Conservation (phyloP, 1,284 basidiomycete species). For the Phellopilus nigrolimitatus region DNA sequence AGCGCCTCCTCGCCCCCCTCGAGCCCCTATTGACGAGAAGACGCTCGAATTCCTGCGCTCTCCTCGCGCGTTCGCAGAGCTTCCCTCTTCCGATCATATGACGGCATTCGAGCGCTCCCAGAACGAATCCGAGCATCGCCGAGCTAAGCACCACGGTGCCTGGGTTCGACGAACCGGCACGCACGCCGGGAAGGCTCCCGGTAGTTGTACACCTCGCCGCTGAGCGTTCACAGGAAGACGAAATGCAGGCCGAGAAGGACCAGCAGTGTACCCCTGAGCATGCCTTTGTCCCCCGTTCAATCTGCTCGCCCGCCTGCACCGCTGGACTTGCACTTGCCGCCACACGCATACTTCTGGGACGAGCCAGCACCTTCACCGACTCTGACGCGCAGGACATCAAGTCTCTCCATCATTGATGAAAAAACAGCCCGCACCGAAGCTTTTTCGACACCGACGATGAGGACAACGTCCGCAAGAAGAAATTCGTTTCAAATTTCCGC, state of each 20-base stretch:
- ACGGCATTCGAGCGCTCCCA: not conserved
- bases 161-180: not conserved
- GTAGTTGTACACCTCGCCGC: not conserved
- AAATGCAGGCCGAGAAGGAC: constrained; percentile 11
- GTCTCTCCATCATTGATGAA: constrained; percentile 4
- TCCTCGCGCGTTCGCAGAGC: constrained; percentile 15
- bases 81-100: constrained; percentile 4
- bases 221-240: not conserved
- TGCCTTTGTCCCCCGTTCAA: not conserved
- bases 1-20: too few species aligned
- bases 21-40: constrained; percentile 10
- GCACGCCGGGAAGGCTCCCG: not conserved
- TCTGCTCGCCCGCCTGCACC: not conserved
- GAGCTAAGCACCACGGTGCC: not conserved
- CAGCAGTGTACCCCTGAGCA: not conserved
- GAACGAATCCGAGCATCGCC: not conserved
- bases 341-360: not conserved
- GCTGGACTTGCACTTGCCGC: not conserved
- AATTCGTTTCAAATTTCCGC: constrained; percentile 1
- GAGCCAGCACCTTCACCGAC: not conserved
- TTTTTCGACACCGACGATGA: constrained; percentile 8
- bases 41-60: constrained; percentile 12
- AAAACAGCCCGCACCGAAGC: not conserved
- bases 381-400: not conserved
- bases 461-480: not conserved